A percentile compares a stretch with the other conserved stretches of the same genome.
Conservation (phyloP, 1,139 yeast species). For the Taphrina pruni region DNA sequence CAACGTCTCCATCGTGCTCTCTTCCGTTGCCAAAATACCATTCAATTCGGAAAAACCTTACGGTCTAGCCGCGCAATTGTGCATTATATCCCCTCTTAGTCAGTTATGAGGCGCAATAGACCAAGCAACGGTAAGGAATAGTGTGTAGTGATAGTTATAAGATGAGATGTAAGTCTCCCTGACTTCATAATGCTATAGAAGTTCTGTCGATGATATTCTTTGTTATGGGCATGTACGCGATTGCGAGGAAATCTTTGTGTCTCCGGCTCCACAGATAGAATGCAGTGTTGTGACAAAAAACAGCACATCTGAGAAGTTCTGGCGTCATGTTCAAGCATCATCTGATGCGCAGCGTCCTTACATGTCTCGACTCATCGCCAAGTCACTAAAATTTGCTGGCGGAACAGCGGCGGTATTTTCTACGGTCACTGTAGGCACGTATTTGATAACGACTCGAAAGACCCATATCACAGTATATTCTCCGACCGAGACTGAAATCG, state of each 20-base stretch:
- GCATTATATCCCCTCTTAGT: too few relatives aligned
- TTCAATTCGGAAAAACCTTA: not conserved
- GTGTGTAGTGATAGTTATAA: too few relatives aligned
- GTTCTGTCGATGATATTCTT: too few relatives aligned
- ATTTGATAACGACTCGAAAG: conserved; percentile 1
- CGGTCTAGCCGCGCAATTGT: not conserved
- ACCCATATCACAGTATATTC: not conserved
- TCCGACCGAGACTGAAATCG: not conserved
- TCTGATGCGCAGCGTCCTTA: too few relatives aligned
- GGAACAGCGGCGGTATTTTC: not conserved
- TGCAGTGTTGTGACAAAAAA: too few relatives aligned
- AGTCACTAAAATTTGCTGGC: not conserved
- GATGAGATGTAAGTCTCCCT: too few relatives aligned
- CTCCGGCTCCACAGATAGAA: not conserved
- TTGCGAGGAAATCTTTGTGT: not conserved
- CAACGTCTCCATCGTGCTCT: conserved; percentile 2
- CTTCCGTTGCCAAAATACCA: conserved; percentile 7
- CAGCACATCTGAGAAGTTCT: too few relatives aligned
- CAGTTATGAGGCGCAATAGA: too few relatives aligned
- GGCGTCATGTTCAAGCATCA: too few relatives aligned
- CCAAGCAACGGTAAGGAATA: too few relatives aligned
- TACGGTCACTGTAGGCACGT: not conserved
- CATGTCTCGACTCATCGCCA: not conserved
- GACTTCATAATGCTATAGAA: too few relatives aligned
- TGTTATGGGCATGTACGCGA: too few relatives aligned